Conservation (phyloP, 768 basidiomycete genomes). For the Boletus insuetus region DNA sequence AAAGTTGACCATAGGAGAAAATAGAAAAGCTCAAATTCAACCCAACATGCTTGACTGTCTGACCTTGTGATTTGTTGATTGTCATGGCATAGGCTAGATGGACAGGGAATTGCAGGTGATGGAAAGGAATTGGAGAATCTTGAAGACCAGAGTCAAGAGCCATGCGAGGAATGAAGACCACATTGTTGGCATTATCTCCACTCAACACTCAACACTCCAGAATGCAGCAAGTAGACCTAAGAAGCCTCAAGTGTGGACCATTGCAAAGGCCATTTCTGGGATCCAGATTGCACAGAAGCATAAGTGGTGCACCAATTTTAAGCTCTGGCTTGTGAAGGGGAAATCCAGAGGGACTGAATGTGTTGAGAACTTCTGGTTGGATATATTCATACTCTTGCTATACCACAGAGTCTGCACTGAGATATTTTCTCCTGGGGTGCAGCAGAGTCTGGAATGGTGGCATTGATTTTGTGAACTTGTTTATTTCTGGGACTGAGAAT, state of each 20-base stretch:
- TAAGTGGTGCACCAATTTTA: too few relatives aligned
- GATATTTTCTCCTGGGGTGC: neutral
- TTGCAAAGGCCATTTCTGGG: too few relatives aligned
- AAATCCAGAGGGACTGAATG: too few relatives aligned
- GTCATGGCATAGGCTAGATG: slow-evolving; percentile 37
- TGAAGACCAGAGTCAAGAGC: slow-evolving; percentile 16
- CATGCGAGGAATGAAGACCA: slow-evolving; percentile 32
- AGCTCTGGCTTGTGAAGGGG: too few relatives aligned
- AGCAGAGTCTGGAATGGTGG: neutral
- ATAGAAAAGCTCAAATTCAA: slow-evolving; percentile 24
- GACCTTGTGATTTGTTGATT: slow-evolving; percentile 41
- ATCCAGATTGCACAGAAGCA: too few relatives aligned
- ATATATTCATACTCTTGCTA: too few relatives aligned
- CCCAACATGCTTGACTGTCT: slow-evolving; percentile 15
- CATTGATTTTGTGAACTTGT: neutral
- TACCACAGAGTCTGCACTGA: neutral
- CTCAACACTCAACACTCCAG: too few relatives aligned
- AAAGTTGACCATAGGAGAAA: neutral
- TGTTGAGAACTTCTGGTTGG: too few relatives aligned
- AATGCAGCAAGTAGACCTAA: too few relatives aligned
- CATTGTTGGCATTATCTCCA: neutral
- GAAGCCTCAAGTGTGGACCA: too few relatives aligned
- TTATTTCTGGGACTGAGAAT: neutral
- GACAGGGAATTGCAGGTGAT: slow-evolving; percentile 30
- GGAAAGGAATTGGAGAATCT: slow-evolving; percentile 24